Conservation (phyloP, 768 basidiomycete genomes). For the Omphalotus guepiniiformis region DNA sequence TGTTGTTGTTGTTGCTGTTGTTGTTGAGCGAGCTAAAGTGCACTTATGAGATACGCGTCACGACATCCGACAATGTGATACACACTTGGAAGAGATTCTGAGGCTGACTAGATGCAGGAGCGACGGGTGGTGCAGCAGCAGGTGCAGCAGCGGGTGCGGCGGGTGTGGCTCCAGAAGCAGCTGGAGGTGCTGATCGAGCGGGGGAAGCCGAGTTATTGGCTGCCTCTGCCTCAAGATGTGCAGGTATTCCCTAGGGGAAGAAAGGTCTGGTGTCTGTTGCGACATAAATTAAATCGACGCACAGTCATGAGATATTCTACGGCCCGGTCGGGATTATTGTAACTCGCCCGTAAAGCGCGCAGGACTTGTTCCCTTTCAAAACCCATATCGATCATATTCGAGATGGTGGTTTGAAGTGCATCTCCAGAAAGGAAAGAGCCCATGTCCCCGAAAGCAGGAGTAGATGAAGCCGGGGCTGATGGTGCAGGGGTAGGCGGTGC, state of each 20-base stretch:
- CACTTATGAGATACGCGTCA: conserved; percentile 1
- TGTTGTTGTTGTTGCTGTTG: conserved; percentile 25
- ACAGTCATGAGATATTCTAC: conserved; percentile 98
- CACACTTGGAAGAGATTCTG: conserved; percentile 87
- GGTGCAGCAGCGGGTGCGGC: conserved; percentile 28
- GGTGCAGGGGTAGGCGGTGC: conserved; percentile 32
- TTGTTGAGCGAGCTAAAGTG: conserved; percentile 60
- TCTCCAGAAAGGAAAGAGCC: conserved; percentile 72
- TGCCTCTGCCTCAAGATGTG: conserved; percentile 55
- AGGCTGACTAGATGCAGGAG: conserved; percentile 39
- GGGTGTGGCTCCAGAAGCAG: conserved; percentile 33
- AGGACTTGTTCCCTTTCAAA: conserved; percentile 82
- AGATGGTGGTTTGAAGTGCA: conserved; percentile 71
- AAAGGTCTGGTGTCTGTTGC: background rate
- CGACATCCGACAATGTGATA: background rate
- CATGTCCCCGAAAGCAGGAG: conserved; percentile 34
- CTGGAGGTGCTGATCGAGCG: conserved; percentile 29
- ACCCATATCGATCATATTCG: conserved; percentile 92
- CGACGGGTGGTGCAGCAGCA: conserved; percentile 28
- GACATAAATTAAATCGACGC: conserved; percentile 23
- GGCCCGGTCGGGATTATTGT: conserved; percentile 95
- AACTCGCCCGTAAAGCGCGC: conserved; percentile 86
- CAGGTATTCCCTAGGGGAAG: conserved; percentile 68
- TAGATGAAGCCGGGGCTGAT: conserved; percentile 25
- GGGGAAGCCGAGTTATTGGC: conserved; percentile 30